Evolutionary conservation across 495 filamentous ascomycete species (phyloP).

Genomic region (Hyaloscypha variabilis): DNA sequence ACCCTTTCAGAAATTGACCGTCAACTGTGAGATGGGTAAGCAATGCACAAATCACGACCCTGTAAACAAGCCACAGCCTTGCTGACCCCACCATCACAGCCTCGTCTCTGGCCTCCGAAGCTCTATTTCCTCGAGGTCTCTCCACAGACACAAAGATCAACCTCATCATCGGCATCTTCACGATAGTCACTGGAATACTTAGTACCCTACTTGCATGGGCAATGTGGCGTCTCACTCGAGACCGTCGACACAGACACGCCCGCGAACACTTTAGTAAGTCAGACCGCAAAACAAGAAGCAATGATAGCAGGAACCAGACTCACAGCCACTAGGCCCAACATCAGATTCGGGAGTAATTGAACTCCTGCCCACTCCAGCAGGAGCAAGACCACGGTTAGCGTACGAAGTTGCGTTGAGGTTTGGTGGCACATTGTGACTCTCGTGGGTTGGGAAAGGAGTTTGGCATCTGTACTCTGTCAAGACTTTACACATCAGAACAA

Average conservation of each 20-base stretch:
- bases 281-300: too few relatives aligned
- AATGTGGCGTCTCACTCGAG: slow-evolving; percentile 7
- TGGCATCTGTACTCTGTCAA: not conserved
- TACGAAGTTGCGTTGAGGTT: not conserved
- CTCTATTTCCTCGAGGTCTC: too few relatives aligned
- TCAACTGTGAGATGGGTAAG: not conserved
- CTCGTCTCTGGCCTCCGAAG: too few relatives aligned
- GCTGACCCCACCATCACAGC: not conserved
- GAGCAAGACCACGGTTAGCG: not conserved
- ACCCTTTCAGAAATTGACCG: not conserved
- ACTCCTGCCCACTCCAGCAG: not conserved
- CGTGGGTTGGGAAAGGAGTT: not conserved
- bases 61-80: not conserved
- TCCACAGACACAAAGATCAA: not conserved
- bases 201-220: not conserved
- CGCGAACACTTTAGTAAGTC: not conserved
- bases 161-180: slow-evolving; percentile 2
- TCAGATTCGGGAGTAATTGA: not conserved
- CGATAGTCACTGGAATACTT: slow-evolving; percentile 1
- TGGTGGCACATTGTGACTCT: not conserved
- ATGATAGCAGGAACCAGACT: not conserved
- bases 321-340: not conserved
- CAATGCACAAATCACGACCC: not conserved
- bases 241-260: not conserved
- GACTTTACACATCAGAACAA: not conserved